Evolutionary conservation across 2,329 filamentous ascomycete species (phyloP).

Genomic region (Nakataea oryzae): DNA sequence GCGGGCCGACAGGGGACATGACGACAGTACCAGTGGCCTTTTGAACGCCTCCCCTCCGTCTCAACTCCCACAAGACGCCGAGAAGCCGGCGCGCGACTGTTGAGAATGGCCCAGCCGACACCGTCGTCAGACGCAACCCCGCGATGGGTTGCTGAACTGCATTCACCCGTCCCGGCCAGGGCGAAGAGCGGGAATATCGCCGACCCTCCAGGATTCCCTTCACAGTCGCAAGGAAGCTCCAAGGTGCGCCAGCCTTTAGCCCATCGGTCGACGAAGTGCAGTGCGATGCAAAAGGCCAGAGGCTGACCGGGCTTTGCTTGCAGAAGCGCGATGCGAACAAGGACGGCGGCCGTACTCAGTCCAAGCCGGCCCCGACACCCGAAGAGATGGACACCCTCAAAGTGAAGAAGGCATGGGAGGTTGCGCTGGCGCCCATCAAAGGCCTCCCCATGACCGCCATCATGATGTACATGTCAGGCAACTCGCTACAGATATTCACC

Average conservation of each 20-base stretch:
- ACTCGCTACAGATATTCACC: constrained; percentile 95
- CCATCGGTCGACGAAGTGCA: constrained; percentile 1
- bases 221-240: constrained; percentile 35
- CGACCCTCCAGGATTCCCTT: constrained; percentile 78
- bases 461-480: constrained; percentile 99
- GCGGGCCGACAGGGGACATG: neutral
- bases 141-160: constrained; percentile 75
- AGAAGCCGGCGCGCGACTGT: neutral
- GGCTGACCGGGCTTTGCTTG: neutral
- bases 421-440: constrained; percentile 88
- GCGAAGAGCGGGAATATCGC: constrained; percentile 58
- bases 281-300: neutral
- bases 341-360: constrained; percentile 32
- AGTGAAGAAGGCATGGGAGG: constrained; percentile 97
- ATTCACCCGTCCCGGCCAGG: constrained; percentile 55
- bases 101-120: constrained; percentile 16
- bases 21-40: neutral
- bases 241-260: constrained; percentile 36
- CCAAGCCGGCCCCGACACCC: constrained; percentile 49
- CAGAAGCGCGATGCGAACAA: constrained; percentile 38
- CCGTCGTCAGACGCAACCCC: constrained; percentile 32
- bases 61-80: neutral
- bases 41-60: neutral
- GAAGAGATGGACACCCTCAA: constrained; percentile 93
- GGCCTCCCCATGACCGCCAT: constrained; percentile 95